Base-by-base conservation (phyloP, 495 filamentous ascomycete species). In the Talaromyces wortmannii region DNA sequence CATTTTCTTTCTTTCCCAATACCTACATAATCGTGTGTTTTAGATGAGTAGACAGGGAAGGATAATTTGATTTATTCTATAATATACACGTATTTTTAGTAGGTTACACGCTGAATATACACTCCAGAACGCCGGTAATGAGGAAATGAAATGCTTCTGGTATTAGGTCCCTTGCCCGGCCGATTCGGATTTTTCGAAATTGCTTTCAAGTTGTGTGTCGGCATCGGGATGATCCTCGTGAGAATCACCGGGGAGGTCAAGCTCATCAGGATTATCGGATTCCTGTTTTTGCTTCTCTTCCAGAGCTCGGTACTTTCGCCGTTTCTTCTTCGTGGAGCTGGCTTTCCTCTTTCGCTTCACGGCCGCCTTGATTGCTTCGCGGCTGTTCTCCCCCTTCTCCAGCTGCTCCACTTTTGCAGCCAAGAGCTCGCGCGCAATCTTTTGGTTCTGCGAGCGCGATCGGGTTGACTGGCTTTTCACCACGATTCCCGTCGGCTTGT, bases 381-480 rank as follows among this genome's bases (percentile, higher is more conserved):
- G 73, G 59, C 79, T 85, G 59, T 80, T 64, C 18, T 78, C 72
- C 0, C 87, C 87, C 45, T 80, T 81, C 54, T 83, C 73, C 13
- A 82, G 53, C 50, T 83, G 74, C 67, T 98, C 94, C 8, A 98
- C 68, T 59, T 77, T 82, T 60, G 88, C 84, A 40, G 89, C 90
- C 3, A 98, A 77, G 16, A 94, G 67, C 45, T 81, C 74, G 30
- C 92, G 81, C 15, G 94, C 94, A 43, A 90, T 86, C 74, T 88
- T 92, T 52, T 91, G 85, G 68, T 98, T 98, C 70, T 97, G 91
- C 29, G 78, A 77, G 33, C 89, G 84, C 0, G 89, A 94, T 16
- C 94, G 85, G 5, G 95, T 97, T 6, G 84, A 90, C 70, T 98
- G 94, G 43, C 79, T 91, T 69, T 98, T 98, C 10, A 97, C 75